Base-by-base conservation (phyloP, 1,284 basidiomycete genomes). In the Flammula alnicola region DNA sequence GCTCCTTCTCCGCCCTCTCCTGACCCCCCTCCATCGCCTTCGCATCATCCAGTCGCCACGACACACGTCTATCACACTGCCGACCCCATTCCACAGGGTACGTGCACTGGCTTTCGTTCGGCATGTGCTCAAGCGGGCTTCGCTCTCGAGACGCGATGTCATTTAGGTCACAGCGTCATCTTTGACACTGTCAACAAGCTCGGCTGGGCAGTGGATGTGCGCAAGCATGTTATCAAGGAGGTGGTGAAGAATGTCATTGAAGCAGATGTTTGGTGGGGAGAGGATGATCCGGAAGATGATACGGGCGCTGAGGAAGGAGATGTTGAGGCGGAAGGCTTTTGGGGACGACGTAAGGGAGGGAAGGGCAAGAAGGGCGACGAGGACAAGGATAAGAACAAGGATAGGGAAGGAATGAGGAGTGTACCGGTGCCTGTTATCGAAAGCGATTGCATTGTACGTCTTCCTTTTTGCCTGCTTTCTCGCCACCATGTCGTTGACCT, bases 141-240 rank as follows among this genome's bases (percentile, higher is more conserved):
- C 55, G 84, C 84, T 0, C 70, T 87, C 66, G 84, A 86, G 67
- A 76, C 81, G 7, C 72, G 78, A 63, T 76, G 93, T 62, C 93
- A 94, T 62, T 75, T 90, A 0, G 95, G 95, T 33, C 83, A 88
- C 71, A 85, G 84, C 9, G 86, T 94, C 49, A 73, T 91, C 9
- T 98, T 94, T 66, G 95, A 98, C 65, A 94, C 95, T 0, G 88
- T 96, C 22, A 81, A 80, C 7, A 83, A 87, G 63, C 78, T 91
- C 29, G 84, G 86, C 3, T 98, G 96, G 96, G 70, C 75, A 11
- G 86, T 89, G 27, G 85, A 90, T 57, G 66, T 93, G n/a, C 75
- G 85, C 38, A 86, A 81, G 29, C 95, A 97, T 63, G 72, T 81
- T 5, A 95, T 98, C 61, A 79, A 77, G 39, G 78, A 86, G 38